phyloP scores from a whole-genome alignment of 148 eudicot genomes.

The Beta vulgaris region DNA sequence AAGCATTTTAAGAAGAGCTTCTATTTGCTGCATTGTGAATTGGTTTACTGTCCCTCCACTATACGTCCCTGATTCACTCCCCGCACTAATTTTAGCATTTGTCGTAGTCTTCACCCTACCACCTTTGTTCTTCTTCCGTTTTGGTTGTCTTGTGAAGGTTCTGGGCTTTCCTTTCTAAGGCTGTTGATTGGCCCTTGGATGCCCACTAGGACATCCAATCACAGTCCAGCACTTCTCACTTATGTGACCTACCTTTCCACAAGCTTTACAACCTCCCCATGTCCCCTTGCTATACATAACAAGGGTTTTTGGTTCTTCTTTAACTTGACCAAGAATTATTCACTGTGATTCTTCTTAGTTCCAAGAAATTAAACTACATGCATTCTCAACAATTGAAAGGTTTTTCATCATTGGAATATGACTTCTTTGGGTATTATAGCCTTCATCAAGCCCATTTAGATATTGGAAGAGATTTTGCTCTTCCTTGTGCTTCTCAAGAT shows the following conservation, averaged over 20 bases:
- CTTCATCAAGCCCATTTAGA: not conserved
- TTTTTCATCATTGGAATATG: not conserved
- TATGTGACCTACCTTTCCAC: not conserved
- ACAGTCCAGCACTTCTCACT: not conserved
- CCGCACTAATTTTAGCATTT: too few species aligned
- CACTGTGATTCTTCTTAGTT: slow-evolving; percentile 8
- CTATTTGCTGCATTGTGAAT: not conserved
- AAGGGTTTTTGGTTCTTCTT: not conserved
- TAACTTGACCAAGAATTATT: rapidly evolving
- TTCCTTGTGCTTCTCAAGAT: too few species aligned
- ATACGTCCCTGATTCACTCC: too few species aligned
- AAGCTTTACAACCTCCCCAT: not conserved
- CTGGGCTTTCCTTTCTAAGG: not conserved
- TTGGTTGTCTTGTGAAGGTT: not conserved
- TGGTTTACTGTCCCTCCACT: too few species aligned
- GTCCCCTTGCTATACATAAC: not conserved
- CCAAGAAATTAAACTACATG: not conserved
- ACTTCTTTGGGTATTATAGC: not conserved
- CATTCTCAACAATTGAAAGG: not conserved
- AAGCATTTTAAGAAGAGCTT: not conserved
- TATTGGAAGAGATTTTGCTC: not conserved
- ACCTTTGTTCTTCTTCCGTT: not conserved
- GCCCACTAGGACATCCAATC: not conserved
- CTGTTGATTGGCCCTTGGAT: not conserved
- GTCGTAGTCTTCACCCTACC: too few species aligned